These are phyloP conservation scores for Nannochloropsis oceanica DNA, from an alignment of 108 stramenopile species.

Conservation along the genomic window DNA sequence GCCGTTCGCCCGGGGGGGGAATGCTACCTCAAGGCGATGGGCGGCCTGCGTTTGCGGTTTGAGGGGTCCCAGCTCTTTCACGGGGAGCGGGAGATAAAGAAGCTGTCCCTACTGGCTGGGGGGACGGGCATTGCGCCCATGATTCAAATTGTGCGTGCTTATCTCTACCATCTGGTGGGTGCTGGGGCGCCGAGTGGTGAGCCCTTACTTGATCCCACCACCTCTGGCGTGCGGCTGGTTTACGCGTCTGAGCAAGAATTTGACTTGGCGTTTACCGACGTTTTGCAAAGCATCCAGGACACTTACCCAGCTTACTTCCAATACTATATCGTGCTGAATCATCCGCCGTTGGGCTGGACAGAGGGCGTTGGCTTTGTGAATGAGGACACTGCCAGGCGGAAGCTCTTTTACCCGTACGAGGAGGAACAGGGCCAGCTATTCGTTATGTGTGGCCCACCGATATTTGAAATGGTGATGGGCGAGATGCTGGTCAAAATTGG, in stretches of 20 bases:
- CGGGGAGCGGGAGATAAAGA: conserved; percentile 12
- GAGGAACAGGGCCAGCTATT: conserved; percentile 12
- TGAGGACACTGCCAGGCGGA: conserved; percentile 13
- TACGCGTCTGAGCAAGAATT: conserved; percentile 38
- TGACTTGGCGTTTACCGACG: conserved; percentile 39
- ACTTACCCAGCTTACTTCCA: conserved; percentile 23
- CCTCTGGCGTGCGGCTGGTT: conserved; percentile 35
- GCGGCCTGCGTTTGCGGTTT: conserved; percentile 40
- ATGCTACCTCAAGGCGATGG: conserved; percentile 44
- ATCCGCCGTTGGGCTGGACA: conserved; percentile 43
- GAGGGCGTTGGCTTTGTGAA: conserved; percentile 45
- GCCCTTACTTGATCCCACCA: neutral
- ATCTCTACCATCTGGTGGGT: conserved; percentile 11
- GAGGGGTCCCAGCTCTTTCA: neutral
- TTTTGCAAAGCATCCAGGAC: conserved; percentile 15
- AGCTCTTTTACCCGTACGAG: conserved; percentile 28
- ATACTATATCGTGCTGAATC: conserved; percentile 33
- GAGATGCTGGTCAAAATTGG: conserved; percentile 20
- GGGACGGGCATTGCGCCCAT: conserved; percentile 18
- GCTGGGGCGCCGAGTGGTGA: neutral
- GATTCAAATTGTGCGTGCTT: conserved; percentile 44
- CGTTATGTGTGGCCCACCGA: conserved; percentile 44
- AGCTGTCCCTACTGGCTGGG: conserved; percentile 39
- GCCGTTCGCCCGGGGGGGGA: conserved; percentile 33
- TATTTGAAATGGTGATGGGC: conserved; percentile 38